Percentiles rank a stretch among this genome's conserved stretches.
These are phyloP conservation scores for Globomyces sp. DNA, from an alignment of 371 early-diverging fungal genomes.

Conservation along the genomic window DNA sequence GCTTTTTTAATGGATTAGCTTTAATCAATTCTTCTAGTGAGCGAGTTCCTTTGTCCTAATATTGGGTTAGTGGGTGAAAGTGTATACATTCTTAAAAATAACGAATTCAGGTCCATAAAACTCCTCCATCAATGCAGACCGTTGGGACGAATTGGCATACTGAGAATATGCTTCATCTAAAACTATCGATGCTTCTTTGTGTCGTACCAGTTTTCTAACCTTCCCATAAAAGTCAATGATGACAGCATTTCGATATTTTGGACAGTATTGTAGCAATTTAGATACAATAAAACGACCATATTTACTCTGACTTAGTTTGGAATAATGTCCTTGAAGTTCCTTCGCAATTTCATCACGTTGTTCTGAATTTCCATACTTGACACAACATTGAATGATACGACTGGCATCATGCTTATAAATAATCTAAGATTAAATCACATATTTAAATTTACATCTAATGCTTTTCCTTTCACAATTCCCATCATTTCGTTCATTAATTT, in stretches of 20 bases:
- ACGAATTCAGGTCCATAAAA: conserved; percentile 93
- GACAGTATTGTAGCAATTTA: conserved; percentile 82
- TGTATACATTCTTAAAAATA: conserved; percentile 61
- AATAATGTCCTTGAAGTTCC: conserved; percentile 75
- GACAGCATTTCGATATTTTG: conserved; percentile 67
- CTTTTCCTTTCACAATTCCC: conserved; percentile 74
- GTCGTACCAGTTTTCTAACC: conserved; percentile 68
- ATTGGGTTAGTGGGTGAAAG: conserved; percentile 6
- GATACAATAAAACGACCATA: conserved; percentile 89
- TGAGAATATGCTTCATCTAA: conserved; percentile 84
- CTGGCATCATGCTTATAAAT: conserved; percentile 95
- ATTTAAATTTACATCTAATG: conserved; percentile 63
- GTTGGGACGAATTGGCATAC: conserved; percentile 76
- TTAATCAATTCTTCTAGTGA: conserved; percentile 67
- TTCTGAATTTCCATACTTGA: conserved; percentile 80
- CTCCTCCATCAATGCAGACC: conserved; percentile 77
- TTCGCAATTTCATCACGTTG: conserved; percentile 79
- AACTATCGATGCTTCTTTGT: conserved; percentile 78
- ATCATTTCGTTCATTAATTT: conserved; percentile 75
- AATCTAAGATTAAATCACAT: conserved; percentile 43
- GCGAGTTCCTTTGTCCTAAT: conserved; percentile 23
- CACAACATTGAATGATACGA: conserved; percentile 87
- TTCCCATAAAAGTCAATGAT: conserved; percentile 80
- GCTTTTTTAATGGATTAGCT: conserved; percentile 73
- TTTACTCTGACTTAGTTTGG: conserved; percentile 72